Evolutionary conservation across 768 basidiomycete genomes (phyloP).

Genomic region (Panellus pusillus): DNA sequence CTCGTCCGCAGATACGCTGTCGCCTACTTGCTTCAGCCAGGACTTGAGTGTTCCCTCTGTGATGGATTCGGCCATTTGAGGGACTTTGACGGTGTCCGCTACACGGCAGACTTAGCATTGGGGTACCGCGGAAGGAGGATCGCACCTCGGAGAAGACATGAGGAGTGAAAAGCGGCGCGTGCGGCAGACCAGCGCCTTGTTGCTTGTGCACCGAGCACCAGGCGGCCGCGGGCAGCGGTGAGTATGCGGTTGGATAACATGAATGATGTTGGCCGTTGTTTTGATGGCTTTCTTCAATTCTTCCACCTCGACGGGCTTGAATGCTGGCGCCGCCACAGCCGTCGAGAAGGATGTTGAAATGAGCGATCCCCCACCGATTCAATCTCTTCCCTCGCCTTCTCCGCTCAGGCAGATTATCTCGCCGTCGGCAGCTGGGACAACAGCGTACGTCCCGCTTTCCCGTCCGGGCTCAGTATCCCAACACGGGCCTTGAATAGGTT

Average conservation of each 20-base stretch:
- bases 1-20: constrained; percentile 87
- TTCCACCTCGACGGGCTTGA: constrained; percentile 26
- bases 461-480: constrained; percentile 4
- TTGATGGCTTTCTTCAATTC: constrained; percentile 46
- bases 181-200: constrained; percentile 42
- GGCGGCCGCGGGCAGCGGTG: constrained; percentile 62
- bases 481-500: constrained; percentile 52
- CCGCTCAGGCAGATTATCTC: constrained; percentile 81
- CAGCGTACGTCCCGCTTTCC: constrained; percentile 54
- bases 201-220: constrained; percentile 40
- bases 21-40: constrained; percentile 93
- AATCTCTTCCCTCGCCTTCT: constrained; percentile 83
- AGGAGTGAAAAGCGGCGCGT: constrained; percentile 68
- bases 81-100: constrained; percentile 92
- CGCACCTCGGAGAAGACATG: constrained; percentile 68
- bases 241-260: constrained; percentile 77
- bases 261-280: background rate
- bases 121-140: constrained; percentile 9
- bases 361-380: constrained; percentile 82
- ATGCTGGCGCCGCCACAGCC: constrained; percentile 36
- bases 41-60: constrained; percentile 95
- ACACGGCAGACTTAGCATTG: background rate
- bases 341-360: constrained; percentile 82
- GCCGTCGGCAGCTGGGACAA: constrained; percentile 96
- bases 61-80: constrained; percentile 98